Conservation (phyloP, 179 eudicot species). For the Beta corolliflora region DNA sequence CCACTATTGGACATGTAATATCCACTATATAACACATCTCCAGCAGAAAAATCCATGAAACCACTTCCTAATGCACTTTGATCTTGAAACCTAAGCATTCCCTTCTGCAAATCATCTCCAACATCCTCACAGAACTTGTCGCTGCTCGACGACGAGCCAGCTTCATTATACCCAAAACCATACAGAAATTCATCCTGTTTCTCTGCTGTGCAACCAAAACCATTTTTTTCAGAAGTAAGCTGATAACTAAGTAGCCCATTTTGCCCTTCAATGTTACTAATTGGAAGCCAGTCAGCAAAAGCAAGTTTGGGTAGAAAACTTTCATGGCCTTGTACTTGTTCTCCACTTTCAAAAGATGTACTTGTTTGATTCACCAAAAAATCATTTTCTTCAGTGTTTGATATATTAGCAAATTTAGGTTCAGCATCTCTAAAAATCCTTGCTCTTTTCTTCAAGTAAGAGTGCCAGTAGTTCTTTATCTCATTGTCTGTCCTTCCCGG, state of each 20-base stretch:
- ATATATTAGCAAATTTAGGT: neutral
- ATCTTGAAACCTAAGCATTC: slow-evolving; percentile 22
- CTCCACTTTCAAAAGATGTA: slow-evolving; percentile 23
- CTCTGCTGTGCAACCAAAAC: slow-evolving; percentile 3
- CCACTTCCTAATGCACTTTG: slow-evolving; percentile 25
- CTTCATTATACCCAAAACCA: slow-evolving; percentile 22
- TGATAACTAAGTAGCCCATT: too few species aligned
- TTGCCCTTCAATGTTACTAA: neutral
- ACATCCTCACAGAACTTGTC: slow-evolving; percentile 18
- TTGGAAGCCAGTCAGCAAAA: slow-evolving; percentile 47
- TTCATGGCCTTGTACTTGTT: slow-evolving; percentile 29
- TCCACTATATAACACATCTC: slow-evolving; percentile 16
- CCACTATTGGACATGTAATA: slow-evolving; percentile 15
- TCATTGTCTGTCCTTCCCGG: slow-evolving; percentile 93
- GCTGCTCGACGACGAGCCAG: slow-evolving; percentile 15
- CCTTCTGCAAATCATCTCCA: slow-evolving; percentile 24
- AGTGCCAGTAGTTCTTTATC: slow-evolving; percentile 89
- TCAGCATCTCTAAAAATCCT: slow-evolving; percentile 23
- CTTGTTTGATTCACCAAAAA: slow-evolving; percentile 26
- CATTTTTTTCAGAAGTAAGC: too few species aligned
- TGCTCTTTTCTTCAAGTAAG: slow-evolving; percentile 61
- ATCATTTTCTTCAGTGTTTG: slow-evolving; percentile 13
- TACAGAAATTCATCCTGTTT: slow-evolving; percentile 19
- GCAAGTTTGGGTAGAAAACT: slow-evolving; percentile 49
- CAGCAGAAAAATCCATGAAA: slow-evolving; percentile 27